Base-by-base conservation (phyloP, 2,329 filamentous ascomycete species). In the Aspergillus unguis region DNA sequence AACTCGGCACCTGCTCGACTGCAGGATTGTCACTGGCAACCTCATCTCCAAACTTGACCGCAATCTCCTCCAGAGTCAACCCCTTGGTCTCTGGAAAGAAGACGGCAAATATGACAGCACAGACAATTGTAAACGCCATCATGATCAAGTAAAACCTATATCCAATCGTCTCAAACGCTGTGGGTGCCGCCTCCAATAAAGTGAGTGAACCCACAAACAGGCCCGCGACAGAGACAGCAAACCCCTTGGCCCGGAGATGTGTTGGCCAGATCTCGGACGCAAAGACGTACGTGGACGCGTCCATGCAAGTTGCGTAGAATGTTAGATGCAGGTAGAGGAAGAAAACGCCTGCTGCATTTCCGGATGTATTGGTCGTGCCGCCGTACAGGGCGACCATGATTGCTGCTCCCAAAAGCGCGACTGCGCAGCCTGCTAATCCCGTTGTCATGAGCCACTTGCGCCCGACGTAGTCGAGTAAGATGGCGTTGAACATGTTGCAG, bases 61-160 rank as follows among this genome's bases (percentile, higher is more conserved):
- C 48, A 28, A 51, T 45, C 17, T 28, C 32, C 48, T 51, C 48
- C n/a, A 51, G 17, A 5, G 25, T 38, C 11, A 9, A n/a, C 8
- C 44, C 44, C 7, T 38, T 31, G 9, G 44, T 47, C 25, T 47
- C 44, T 2, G 28, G 26, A 11, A 47, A 47, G n/a, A 31, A 25
- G 27, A 38, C 23, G 4, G 5, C 38, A 17, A 40, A 25, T 4
- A 8, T 10, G 11, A 31, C 35, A 5, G 10, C 8, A 10, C 32
- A 35, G 1, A 44, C 48, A 28, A 31, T 4, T 6, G 41, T 6
- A 33, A 27, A 44, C 1, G 33, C 48, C 5, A 45, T 27, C 10
- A 31, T 45, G 7, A 51, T 27, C 3, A 40, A 25, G 6, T 51
- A 51, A 40, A 32, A 45, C 29, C 41, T 45, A 42, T 42, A 51